Conservation (phyloP, 2,329 filamentous ascomycete genomes). For the Phialophora macrospora region DNA sequence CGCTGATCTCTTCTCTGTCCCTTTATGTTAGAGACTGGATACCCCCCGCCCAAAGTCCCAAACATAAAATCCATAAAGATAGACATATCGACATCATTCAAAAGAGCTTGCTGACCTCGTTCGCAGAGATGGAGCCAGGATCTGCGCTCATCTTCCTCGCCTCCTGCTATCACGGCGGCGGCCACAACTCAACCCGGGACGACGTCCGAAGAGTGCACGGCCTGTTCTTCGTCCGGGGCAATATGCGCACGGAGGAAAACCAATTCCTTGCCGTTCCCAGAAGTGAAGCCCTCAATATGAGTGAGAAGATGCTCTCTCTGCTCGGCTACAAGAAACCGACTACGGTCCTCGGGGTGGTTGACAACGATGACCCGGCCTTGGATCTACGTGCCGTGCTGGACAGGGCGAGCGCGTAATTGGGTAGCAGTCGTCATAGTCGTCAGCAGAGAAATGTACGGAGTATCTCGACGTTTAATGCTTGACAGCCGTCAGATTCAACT, state of each 20-base stretch:
- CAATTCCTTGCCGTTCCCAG: constrained; percentile 39
- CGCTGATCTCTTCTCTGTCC: too few species aligned
- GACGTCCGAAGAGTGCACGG: constrained; percentile 39
- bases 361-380: constrained; percentile 42
- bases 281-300: constrained; percentile 42
- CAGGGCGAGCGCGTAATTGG: constrained; percentile 18
- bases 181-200: constrained; percentile 37
- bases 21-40: neutral
- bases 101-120: neutral
- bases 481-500: too few species aligned
- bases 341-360: constrained; percentile 43
- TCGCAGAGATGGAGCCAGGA: constrained; percentile 46
- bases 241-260: constrained; percentile 39
- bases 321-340: constrained; percentile 46
- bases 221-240: constrained; percentile 36
- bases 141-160: constrained; percentile 47
- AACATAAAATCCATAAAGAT: neutral
- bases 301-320: constrained; percentile 42
- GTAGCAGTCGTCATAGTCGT: too few species aligned
- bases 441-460: too few species aligned
- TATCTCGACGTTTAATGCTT: too few species aligned
- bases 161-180: constrained; percentile 44
- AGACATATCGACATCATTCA: neutral
- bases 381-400: constrained; percentile 34
- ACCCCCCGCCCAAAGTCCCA: neutral